A percentile compares a stretch with the other conserved stretches of the same genome.
Evolutionary conservation across 2,329 filamentous ascomycete species (phyloP).

Genomic region (Aspergillus sp.): DNA sequence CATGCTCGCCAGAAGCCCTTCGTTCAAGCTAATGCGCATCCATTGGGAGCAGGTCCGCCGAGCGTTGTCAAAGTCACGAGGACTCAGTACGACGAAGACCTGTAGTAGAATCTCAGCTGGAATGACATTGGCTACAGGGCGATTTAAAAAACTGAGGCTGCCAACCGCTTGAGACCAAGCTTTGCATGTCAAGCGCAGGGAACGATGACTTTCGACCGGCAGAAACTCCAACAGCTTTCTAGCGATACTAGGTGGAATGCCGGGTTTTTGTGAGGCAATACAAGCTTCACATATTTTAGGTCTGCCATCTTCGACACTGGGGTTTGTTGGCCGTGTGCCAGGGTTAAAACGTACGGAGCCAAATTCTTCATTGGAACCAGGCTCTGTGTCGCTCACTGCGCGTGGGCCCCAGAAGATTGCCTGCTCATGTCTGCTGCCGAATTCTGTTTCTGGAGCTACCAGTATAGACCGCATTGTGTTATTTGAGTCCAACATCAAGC

Average conservation of each 20-base stretch:
- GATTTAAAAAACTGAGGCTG: slow-evolving; percentile 17
- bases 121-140: slow-evolving; percentile 34
- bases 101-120: slow-evolving; percentile 53
- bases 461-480: not conserved
- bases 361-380: not conserved
- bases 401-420: not conserved
- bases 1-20: slow-evolving; percentile 52
- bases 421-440: not conserved
- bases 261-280: not conserved
- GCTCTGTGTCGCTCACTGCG: not conserved
- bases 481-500: not conserved
- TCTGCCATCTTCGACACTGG: too few relatives aligned
- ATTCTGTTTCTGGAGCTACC: not conserved
- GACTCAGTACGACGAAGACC: slow-evolving; percentile 47
- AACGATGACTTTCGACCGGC: slow-evolving; percentile 6
- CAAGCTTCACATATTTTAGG: not conserved
- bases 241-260: slow-evolving; percentile 10
- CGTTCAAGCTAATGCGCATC: slow-evolving; percentile 59
- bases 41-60: slow-evolving; percentile 60
- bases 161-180: slow-evolving; percentile 34
- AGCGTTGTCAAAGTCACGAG: slow-evolving; percentile 59
- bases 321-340: not conserved
- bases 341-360: not conserved
- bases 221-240: slow-evolving; percentile 10
- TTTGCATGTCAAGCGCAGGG: slow-evolving; percentile 35